Conservation (phyloP, 495 filamentous ascomycete genomes). For the Ramalina intermedia region DNA sequence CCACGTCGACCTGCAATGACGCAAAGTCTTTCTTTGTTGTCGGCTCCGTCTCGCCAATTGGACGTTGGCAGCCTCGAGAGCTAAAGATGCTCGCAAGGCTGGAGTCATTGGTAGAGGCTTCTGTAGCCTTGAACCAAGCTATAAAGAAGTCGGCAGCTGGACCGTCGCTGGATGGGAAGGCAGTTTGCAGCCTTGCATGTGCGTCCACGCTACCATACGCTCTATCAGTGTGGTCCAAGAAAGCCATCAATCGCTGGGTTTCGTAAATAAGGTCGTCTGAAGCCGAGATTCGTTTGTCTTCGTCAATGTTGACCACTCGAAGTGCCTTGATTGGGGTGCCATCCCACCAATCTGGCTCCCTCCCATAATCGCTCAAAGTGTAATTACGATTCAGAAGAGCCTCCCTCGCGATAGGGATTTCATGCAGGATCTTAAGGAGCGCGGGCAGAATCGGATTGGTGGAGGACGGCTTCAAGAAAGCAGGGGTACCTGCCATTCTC, state of each 20-base stretch:
- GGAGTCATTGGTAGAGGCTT: conserved; percentile 15
- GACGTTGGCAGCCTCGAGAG: conserved; percentile 5
- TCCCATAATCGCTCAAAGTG: conserved; percentile 46
- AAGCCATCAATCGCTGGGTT: conserved; percentile 69
- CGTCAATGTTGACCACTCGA: conserved; percentile 37
- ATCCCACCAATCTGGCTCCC: conserved; percentile 73
- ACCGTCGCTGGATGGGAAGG: conserved; percentile 6
- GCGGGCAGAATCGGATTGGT: conserved; percentile 46
- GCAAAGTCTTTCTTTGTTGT: conserved; percentile 26
- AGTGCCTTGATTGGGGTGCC: conserved; percentile 48
- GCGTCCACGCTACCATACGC: conserved; percentile 67
- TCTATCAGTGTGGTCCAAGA: conserved; percentile 62
- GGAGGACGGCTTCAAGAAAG: conserved; percentile 56
- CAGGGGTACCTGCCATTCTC: conserved; percentile 42
- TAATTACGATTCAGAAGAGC: conserved; percentile 44
- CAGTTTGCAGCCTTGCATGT: conserved; percentile 21
- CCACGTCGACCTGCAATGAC: conserved; percentile 26
- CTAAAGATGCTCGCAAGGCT: conserved; percentile 10
- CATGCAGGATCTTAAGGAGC: conserved; percentile 65
- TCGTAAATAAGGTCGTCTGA: conserved; percentile 36
- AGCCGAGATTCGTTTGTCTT: conserved; percentile 26
- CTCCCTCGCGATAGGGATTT: conserved; percentile 70
- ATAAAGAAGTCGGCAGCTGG: conserved; percentile 12
- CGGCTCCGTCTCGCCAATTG: conserved; percentile 21
- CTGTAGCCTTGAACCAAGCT: conserved; percentile 17